A percentile compares a stretch with the other conserved stretches of the same genome.
These are phyloP conservation scores for Gomphus bonarii DNA, from an alignment of 1,284 basidiomycete genomes.

Conservation along the genomic window DNA sequence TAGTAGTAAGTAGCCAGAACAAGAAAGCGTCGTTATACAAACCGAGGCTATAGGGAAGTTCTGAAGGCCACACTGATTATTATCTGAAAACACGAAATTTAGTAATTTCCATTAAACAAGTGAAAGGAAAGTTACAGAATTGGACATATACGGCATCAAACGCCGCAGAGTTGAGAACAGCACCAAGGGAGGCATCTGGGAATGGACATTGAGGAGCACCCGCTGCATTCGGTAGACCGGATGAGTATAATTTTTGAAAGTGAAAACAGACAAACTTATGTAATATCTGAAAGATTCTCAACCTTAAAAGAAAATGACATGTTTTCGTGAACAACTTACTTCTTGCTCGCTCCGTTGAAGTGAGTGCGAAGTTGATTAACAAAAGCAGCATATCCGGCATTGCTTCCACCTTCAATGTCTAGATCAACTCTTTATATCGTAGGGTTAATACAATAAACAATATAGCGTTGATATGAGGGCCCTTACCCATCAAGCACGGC, in stretches of 20 bases:
- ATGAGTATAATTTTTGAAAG: neutral
- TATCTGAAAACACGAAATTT: constrained; percentile 25
- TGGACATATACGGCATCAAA: constrained; percentile 56
- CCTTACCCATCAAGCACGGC: constrained; percentile 52
- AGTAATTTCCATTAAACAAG: neutral
- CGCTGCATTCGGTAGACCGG: constrained; percentile 14
- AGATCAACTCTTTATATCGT: constrained; percentile 41
- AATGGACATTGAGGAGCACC: constrained; percentile 58
- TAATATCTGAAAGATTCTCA: neutral
- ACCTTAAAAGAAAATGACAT: neutral
- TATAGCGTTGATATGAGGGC: neutral
- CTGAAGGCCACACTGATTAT: constrained; percentile 44
- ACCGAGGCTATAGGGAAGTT: constrained; percentile 29
- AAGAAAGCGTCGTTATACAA: constrained; percentile 15
- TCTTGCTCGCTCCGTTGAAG: constrained; percentile 38
- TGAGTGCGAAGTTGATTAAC: constrained; percentile 46
- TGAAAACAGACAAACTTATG: neutral
- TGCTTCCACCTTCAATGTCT: constrained; percentile 54
- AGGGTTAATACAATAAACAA: neutral
- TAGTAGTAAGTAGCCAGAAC: neutral
- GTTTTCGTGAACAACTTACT: constrained; percentile 25
- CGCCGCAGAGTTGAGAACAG: constrained; percentile 36
- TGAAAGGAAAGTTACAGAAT: constrained; percentile 26
- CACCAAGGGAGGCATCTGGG: constrained; percentile 42
- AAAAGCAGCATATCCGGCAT: constrained; percentile 46